Evolutionary conservation across 1,284 basidiomycete species (phyloP).

Genomic region (Exobasidium cylindrosporum): DNA sequence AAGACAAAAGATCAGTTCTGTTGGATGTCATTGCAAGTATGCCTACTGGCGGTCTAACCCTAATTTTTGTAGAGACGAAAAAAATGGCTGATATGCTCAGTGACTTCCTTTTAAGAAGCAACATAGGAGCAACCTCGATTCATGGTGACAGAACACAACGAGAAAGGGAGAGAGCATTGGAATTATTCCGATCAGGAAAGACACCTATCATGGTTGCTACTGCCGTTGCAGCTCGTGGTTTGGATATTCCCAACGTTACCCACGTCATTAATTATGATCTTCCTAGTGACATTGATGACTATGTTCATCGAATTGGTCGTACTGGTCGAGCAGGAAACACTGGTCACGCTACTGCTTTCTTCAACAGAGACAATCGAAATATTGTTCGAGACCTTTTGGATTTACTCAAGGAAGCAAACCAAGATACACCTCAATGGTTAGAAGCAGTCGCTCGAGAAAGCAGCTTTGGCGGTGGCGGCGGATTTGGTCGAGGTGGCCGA

Average conservation of each 20-base stretch:
- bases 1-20: conserved; percentile 92
- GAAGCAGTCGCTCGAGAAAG: conserved; percentile 80
- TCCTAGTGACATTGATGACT: conserved; percentile 91
- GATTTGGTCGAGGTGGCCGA: conserved; percentile 65
- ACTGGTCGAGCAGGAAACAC: conserved; percentile 98
- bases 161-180: conserved; percentile 90
- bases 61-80: conserved; percentile 99
- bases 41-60: conserved; percentile 71
- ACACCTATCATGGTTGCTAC: conserved; percentile 97
- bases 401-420: conserved; percentile 91
- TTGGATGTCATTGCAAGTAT: conserved; percentile 88
- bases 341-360: conserved; percentile 72
- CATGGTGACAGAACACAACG: conserved; percentile 97
- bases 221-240: conserved; percentile 95
- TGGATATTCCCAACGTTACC: conserved; percentile 98
- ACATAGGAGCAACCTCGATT: conserved; percentile 86
- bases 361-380: conserved; percentile 61
- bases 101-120: conserved; percentile 84
- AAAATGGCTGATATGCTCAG: conserved; percentile 98
- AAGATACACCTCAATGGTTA: conserved; percentile 90
- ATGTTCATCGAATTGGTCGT: conserved; percentile 67
- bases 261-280: conserved; percentile 98
- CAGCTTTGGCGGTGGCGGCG: conserved; percentile 66
- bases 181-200: conserved; percentile 90
- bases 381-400: conserved; percentile 89